Percentiles rank a stretch among this genome's conserved stretches.
Conservation (phyloP, 805 yeast species). For the Tetrapisispora pingtungensis region DNA sequence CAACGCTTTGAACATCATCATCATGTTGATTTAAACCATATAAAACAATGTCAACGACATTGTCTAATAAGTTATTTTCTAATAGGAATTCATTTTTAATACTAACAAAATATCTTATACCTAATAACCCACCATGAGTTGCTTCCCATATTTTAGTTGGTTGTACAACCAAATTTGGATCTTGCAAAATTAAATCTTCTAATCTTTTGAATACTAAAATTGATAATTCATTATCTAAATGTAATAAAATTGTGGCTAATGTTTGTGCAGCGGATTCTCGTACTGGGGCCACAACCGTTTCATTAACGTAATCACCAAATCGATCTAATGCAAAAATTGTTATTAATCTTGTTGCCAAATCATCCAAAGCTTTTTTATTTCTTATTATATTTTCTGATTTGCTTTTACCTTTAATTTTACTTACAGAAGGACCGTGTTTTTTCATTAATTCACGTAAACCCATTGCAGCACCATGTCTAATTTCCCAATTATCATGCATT, state of each 20-base stretch:
- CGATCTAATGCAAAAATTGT: slow-evolving; percentile 86
- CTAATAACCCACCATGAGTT: slow-evolving; percentile 95
- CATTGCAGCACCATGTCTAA: slow-evolving; percentile 89
- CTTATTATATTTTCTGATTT: slow-evolving; percentile 50
- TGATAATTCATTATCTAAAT: slow-evolving; percentile 47
- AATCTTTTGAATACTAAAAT: slow-evolving; percentile 55
- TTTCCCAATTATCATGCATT: slow-evolving; percentile 84
- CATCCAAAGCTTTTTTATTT: slow-evolving; percentile 70
- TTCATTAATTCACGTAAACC: slow-evolving; percentile 71
- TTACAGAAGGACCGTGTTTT: slow-evolving; percentile 78
- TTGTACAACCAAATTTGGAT: slow-evolving; percentile 13
- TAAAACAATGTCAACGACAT: slow-evolving; percentile 73
- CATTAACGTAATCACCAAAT: slow-evolving; percentile 94
- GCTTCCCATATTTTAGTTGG: slow-evolving; percentile 78
- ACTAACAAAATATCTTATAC: slow-evolving; percentile 83
- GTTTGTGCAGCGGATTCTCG: slow-evolving; percentile 95
- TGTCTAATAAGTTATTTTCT: slow-evolving; percentile 45
- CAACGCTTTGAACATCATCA: slow-evolving; percentile 95
- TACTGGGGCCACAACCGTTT: slow-evolving; percentile 96
- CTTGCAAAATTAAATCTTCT: slow-evolving; percentile 61
- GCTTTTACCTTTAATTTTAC: slow-evolving; percentile 60
- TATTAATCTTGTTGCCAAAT: slow-evolving; percentile 73
- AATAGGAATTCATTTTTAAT: slow-evolving; percentile 73
- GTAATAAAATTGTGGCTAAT: slow-evolving; percentile 76
- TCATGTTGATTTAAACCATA: slow-evolving; percentile 73